Evolutionary conservation across 192 early-diverging fungal genomes (phyloP).

Genomic region (Entomortierella parvispora): DNA sequence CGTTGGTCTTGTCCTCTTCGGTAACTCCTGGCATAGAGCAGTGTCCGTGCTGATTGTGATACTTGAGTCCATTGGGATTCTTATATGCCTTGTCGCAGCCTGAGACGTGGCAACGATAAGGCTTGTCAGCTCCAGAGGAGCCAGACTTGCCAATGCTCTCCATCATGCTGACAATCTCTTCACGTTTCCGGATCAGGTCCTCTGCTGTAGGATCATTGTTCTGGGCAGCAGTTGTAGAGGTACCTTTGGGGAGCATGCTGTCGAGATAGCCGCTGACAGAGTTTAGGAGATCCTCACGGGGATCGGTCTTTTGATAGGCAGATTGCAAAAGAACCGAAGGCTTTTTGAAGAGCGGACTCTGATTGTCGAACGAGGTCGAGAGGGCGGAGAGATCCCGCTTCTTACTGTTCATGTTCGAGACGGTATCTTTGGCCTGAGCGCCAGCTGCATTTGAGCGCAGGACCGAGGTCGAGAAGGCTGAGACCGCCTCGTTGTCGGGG

Average conservation of each 20-base stretch:
- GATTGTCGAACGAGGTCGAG: constrained; percentile 39
- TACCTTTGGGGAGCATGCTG: constrained; percentile 36
- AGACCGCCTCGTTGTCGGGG: constrained; percentile 39
- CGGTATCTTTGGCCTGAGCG: constrained; percentile 6
- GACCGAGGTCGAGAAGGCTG: constrained; percentile 43
- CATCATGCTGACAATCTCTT: constrained; percentile 55
- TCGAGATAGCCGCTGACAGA: constrained; percentile 43
- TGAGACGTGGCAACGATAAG: constrained; percentile 82
- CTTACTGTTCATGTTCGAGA: neutral
- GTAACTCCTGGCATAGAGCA: constrained; percentile 59
- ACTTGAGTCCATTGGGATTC: constrained; percentile 97
- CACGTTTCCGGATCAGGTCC: constrained; percentile 46
- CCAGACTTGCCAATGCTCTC: constrained; percentile 43
- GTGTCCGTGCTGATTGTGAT: constrained; percentile 96
- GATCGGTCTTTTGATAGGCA: neutral
- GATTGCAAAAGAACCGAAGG: no score
- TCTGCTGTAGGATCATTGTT: constrained; percentile 15
- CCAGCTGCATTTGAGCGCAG: constrained; percentile 7
- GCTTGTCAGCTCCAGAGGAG: constrained; percentile 66
- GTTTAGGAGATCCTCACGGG: constrained; percentile 36
- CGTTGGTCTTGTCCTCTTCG: constrained; percentile 66
- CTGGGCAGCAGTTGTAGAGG: neutral
- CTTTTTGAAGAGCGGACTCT: constrained; percentile 43
- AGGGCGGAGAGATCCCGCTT: constrained; percentile 36
- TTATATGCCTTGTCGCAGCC: constrained; percentile 97